phyloP scores from a whole-genome alignment of 768 basidiomycete genomes.

The Suillus decipiens region DNA sequence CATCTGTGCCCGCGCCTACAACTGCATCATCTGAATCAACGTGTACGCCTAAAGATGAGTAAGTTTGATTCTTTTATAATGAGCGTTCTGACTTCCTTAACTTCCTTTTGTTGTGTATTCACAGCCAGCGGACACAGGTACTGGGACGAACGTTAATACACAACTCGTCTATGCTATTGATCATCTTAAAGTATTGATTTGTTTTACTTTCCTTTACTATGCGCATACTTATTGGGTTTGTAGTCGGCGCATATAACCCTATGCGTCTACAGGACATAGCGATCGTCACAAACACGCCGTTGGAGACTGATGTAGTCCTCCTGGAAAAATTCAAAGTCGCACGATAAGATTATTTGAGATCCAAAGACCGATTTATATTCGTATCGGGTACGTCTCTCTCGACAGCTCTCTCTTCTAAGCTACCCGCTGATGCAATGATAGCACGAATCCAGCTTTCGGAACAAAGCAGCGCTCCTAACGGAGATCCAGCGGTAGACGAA shows the following conservation, averaged over 20 bases:
- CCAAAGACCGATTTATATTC: constrained; percentile 84
- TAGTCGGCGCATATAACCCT: constrained; percentile 62
- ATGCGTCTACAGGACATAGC: constrained; percentile 92
- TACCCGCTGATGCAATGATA: constrained; percentile 27
- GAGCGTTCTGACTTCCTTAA: constrained; percentile 11
- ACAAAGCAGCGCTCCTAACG: constrained; percentile 78
- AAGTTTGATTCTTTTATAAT: constrained; percentile 30
- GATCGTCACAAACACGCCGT: constrained; percentile 73
- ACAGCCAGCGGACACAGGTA: constrained; percentile 84
- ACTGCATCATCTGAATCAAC: constrained; percentile 28
- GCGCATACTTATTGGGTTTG: not conserved
- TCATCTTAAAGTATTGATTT: constrained; percentile 63
- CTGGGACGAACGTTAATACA: constrained; percentile 81
- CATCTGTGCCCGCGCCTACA: constrained; percentile 31
- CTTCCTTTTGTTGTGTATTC: constrained; percentile 52
- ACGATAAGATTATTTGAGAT: constrained; percentile 80
- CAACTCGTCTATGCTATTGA: constrained; percentile 85
- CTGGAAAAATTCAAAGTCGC: constrained; percentile 80
- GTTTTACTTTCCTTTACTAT: not conserved
- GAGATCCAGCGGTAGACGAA: constrained; percentile 86
- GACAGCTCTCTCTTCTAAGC: not conserved
- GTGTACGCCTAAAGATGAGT: constrained; percentile 50
- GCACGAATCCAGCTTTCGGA: constrained; percentile 87
- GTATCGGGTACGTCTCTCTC: constrained; percentile 62
- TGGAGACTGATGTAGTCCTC: constrained; percentile 69